Evolutionary conservation across 2,329 filamentous ascomycete species (phyloP), one percentile per base, ranked within the genome.

Genomic region (Penicillium digitatum): DNA sequence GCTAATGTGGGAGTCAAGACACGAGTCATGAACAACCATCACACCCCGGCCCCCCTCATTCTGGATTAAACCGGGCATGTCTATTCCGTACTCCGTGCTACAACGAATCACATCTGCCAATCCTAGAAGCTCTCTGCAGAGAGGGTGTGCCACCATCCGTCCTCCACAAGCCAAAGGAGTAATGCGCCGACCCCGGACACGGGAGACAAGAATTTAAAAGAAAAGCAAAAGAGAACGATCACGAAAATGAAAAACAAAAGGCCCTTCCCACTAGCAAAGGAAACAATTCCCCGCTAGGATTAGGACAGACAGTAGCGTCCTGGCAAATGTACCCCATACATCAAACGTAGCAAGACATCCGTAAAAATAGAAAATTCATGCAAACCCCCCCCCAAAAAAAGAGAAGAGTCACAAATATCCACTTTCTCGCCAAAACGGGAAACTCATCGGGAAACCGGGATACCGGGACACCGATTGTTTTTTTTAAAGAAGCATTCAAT

Each of bases 251-350:
- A 45, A 45, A 32, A 32, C 6, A n/a, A 47, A 47, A 47, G n/a
- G 26, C 27, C n/a, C 44, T 26, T 35, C 20, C 10, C 29, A 39
- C 37, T 49, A 49, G 37, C 27, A 34, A 50, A 35, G 22, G 14
- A 46, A 52, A 31, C n/a, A n/a, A n/a, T n/a, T 22, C 27, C 27
- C 27, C 26, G 31, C 48, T 31, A 51, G 26, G 14, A 26, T 27
- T 9, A 47, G 49, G 40, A 32, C 40, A 18, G 47, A 34, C 50
- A 47, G 50, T 52, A 52, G 50, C 10, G 42, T 10, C 14, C 9
- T 27, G n/a, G 12, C 26, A 29, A 35, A 45, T 46, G 49, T 18
- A 52, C 40, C 49, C 49, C 49, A 46, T 35, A 37, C 32, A 38
- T 27, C n/a, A 22, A 12, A 47, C 18, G 11, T 2, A 24, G 16